Evolutionary conservation across 805 yeast genomes (phyloP), one percentile per base, ranked within the genome.

Genomic region (Barnettozyma salicaria): DNA sequence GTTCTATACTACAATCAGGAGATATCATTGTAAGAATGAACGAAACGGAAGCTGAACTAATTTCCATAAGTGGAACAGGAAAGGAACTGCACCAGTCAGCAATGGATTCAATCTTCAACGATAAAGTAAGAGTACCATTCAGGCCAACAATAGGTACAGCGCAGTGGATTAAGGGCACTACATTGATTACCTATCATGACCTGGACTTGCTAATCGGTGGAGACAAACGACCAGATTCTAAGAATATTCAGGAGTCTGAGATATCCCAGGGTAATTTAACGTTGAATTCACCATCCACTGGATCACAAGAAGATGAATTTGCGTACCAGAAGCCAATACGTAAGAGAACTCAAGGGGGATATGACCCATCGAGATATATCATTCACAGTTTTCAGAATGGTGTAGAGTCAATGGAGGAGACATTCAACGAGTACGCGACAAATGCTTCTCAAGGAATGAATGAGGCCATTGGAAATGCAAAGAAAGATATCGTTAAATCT

Each of bases 91-190:
- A 34, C 10, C 37, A 45, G 10, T 19, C 30, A 1, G 42, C 49
- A n/a, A 56, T 65, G 1, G 95, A 85, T 56, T 61, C 69, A 2
- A 60, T 92, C 24, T 89, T 80, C 61, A 81, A 84, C 51, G 80
- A 75, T 19, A 73, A 76, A 43, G 68, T 82, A 30, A 62, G 71
- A 6, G 72, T 81, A 16, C 94, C 96, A 2, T 73, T 76, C 22
- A 69, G 97, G 32, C 99, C 98, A 3, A 68, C 75, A 5, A 76
- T 85, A 6, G 76, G 87, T 25, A 74, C 92, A 0, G 65, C 84
- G 30, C 90, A 81, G 57, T 84, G 96, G 92, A 85, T 92, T 6
- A 76, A 80, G 47, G 96, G 96, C 3, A 64, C 81, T 0, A 75
- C 76, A 14, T 68, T 70, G 43, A 70, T 80, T n/a, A 63, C 78